Conservation (phyloP, 106 monocot genomes). For the Dioscorea zingiberensis region DNA sequence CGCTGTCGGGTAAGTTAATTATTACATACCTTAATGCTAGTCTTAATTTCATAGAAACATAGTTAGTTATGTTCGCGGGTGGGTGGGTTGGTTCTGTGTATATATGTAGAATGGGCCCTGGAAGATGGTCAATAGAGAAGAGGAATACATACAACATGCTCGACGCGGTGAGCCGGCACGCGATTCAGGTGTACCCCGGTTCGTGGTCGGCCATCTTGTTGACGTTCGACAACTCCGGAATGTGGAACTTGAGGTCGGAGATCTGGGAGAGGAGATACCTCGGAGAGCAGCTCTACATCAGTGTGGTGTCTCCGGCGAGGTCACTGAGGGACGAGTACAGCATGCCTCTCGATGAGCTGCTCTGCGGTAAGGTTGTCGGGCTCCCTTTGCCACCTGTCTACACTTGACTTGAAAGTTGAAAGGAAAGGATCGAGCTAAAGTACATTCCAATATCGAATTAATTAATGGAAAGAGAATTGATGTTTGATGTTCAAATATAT, state of each 20-base stretch:
- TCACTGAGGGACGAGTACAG: constrained; percentile 71
- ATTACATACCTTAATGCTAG: too few relatives aligned
- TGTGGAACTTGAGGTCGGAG: constrained; percentile 54
- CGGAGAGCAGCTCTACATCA: constrained; percentile 68
- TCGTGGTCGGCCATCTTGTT: constrained; percentile 51
- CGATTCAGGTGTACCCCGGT: constrained; percentile 41
- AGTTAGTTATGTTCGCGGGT: too few relatives aligned
- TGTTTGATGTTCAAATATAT: too few relatives aligned
- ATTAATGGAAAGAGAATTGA: too few relatives aligned
- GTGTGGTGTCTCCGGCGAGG: constrained; percentile 48
- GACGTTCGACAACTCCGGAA: constrained; percentile 48
- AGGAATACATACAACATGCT: constrained; percentile 44
- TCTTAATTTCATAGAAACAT: too few relatives aligned
- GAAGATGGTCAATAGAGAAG: constrained; percentile 37
- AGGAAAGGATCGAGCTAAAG: too few relatives aligned
- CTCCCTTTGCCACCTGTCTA: constrained; percentile 55
- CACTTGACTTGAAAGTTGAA: constrained; percentile 2
- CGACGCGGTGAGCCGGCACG: constrained; percentile 44
- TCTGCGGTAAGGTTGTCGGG: constrained; percentile 32
- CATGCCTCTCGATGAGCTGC: constrained; percentile 31
- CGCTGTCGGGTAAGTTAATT: constrained; percentile 30
- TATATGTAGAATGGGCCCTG: constrained; percentile 33
- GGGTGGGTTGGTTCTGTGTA: too few relatives aligned
- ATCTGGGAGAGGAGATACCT: constrained; percentile 56
- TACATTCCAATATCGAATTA: too few relatives aligned